Percentiles rank a stretch among this genome's conserved stretches.
These are phyloP conservation scores for Prunus mongolica DNA, from an alignment of 306 rosid species.

Conservation along the genomic window DNA sequence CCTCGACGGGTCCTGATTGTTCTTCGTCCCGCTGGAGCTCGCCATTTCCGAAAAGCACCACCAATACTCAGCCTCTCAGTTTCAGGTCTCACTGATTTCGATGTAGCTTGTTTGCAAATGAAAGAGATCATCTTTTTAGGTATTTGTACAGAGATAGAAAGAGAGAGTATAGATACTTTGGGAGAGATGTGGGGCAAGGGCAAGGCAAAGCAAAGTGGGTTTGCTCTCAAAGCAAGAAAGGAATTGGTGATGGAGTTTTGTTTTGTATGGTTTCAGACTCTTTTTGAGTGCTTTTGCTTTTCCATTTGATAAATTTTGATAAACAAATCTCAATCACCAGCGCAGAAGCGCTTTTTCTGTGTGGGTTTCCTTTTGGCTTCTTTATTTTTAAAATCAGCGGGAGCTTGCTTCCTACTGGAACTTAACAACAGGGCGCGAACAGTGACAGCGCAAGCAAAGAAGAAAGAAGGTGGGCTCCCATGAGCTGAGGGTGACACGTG, in stretches of 20 bases:
- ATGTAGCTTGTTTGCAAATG: neutral
- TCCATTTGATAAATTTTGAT: constrained; percentile 2
- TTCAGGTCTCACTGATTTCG: neutral
- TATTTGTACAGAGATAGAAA: constrained; percentile 12
- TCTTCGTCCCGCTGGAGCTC: constrained; percentile 76
- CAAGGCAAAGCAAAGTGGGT: neutral
- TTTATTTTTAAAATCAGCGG: neutral
- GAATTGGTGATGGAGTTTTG: constrained; percentile 25
- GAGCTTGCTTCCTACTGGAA: neutral
- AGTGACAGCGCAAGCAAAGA: neutral
- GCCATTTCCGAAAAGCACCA: constrained; percentile 49
- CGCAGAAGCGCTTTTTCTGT: neutral
- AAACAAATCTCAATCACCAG: constrained; percentile 16
- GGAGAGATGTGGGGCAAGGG: constrained; percentile 51
- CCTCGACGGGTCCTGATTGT: constrained; percentile 35
- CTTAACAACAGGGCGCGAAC: neutral
- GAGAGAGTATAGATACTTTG: constrained; percentile 56
- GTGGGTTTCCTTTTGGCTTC: neutral
- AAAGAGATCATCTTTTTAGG: neutral
- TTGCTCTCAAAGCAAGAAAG: constrained; percentile 63
- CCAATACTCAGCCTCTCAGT: constrained; percentile 2
- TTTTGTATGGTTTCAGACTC: constrained; percentile 1
- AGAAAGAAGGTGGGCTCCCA: neutral
- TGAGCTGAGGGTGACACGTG: neutral
- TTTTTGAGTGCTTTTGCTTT: constrained; percentile 31